Conservation (phyloP, 1,284 basidiomycete genomes). For the Schizophyllum amplum region DNA sequence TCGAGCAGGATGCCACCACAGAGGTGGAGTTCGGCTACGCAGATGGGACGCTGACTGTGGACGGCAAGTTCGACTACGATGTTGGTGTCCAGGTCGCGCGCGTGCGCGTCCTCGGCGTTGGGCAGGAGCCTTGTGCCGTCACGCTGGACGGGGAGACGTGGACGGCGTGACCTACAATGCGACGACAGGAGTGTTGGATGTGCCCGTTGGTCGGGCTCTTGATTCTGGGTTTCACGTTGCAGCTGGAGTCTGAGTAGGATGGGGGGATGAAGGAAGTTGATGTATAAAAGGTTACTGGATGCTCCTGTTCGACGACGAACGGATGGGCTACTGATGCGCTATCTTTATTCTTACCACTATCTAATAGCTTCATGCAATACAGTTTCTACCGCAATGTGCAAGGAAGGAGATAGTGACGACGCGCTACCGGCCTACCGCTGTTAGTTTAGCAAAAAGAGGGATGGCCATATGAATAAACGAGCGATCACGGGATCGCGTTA, state of each 20-base stretch:
- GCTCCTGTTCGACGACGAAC: too few relatives aligned
- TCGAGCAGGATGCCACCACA: constrained; percentile 35
- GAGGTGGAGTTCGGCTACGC: constrained; percentile 36
- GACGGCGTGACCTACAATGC: constrained; percentile 24
- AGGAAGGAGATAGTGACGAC: too few relatives aligned
- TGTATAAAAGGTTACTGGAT: too few relatives aligned
- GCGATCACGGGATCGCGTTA: too few relatives aligned
- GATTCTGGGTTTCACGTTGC: constrained; percentile 26
- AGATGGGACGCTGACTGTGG: constrained; percentile 33
- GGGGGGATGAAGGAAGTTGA: neutral
- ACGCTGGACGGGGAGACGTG: constrained; percentile 25
- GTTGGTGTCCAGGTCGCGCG: constrained; percentile 34
- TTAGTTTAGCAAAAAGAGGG: too few relatives aligned
- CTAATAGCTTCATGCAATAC: too few relatives aligned
- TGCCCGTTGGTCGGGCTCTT: constrained; percentile 29
- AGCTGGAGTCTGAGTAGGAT: neutral
- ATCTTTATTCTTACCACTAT: too few relatives aligned
- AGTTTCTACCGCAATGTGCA: too few relatives aligned
- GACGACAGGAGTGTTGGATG: constrained; percentile 31
- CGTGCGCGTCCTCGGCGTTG: constrained; percentile 38
- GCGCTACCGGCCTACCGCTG: too few relatives aligned
- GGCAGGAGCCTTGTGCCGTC: constrained; percentile 25
- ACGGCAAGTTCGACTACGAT: constrained; percentile 42
- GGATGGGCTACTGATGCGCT: too few relatives aligned
- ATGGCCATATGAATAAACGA: too few relatives aligned